Evolutionary conservation across 2,329 filamentous ascomycete genomes (phyloP), one percentile per base, ranked within the genome.

Genomic region (Bipolaris zeicola): DNA sequence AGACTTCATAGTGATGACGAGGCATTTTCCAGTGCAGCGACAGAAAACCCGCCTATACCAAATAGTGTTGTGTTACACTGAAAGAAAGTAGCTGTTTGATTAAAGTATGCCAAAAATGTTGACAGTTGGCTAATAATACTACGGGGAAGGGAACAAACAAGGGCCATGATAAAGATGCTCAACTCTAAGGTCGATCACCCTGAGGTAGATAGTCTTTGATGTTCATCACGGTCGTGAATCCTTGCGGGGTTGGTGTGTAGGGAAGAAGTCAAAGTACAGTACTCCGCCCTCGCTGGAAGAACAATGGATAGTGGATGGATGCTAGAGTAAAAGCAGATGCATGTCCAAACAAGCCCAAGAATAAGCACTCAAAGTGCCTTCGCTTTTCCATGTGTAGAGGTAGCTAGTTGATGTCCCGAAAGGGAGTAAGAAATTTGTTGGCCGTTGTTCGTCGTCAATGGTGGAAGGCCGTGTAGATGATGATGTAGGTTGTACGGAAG

Each of bases 131-230:
- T 52, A 51, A 43, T 57, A 56, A 55, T 50, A 41, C 38, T 50
- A 50, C 26, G 18, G 50, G 38, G 51, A 62, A 57, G 42, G 39
- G 41, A 60, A 61, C 28, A 42, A 50, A 44, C 31, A 42, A 41
- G 61, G 64, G 65, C 50, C 55, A 59, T 63, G 58, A 68, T 73
- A 73, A 67, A 67, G 56, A 73, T 75, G 68, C 64, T 74, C 67
- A 73, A 74, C 70, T 65, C 69, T 74, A 75, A 73, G 61, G 67
- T 68, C 63, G 69, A 70, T 69, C 56, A 74, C 73, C 73, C 67
- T 75, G 71, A 69, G 72, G 73, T 65, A 65, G 62, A 74, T 74
- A 73, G 69, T 75, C 71, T 75, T 75, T 66, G 69, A 62, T 73
- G 62, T 64, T 75, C 72, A 65, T 74, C 57, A 72, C 71, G 65